phyloP scores from a whole-genome alignment of 352 stramenopile genomes.

The Phytophthora nicotianae region DNA sequence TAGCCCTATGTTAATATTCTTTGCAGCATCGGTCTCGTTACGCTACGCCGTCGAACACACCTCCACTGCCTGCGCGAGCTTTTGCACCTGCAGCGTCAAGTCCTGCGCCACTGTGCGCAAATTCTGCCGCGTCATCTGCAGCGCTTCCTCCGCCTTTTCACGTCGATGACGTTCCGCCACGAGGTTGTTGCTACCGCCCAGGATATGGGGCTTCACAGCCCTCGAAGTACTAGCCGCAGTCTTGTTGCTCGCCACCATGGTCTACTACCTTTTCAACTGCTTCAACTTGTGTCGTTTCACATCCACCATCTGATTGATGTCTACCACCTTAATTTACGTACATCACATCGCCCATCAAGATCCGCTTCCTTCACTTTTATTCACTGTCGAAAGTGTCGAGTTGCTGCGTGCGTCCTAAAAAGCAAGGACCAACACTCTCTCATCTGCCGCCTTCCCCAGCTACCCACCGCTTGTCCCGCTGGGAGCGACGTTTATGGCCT shows the following conservation, averaged over 20 bases:
- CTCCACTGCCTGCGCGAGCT: slow-evolving; percentile 55
- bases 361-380: slow-evolving; percentile 1
- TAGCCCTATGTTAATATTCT: background rate
- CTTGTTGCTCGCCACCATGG: slow-evolving; percentile 6
- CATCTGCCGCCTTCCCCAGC: background rate
- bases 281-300: slow-evolving; percentile 25
- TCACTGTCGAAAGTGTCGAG: too few species aligned
- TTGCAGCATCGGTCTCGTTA: background rate
- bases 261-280: background rate
- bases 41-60: slow-evolving; percentile 17
- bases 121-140: slow-evolving; percentile 42
- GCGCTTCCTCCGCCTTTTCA: slow-evolving; percentile 51
- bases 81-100: slow-evolving; percentile 53
- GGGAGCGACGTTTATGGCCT: slow-evolving; percentile 43
- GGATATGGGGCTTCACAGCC: slow-evolving; percentile 45
- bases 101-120: slow-evolving; percentile 46
- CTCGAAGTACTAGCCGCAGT: background rate
- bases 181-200: slow-evolving; percentile 76
- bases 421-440: background rate
- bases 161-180: slow-evolving; percentile 60
- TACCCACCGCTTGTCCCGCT: background rate
- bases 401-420: background rate
- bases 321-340: background rate
- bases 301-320: background rate
- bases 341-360: slow-evolving; percentile 1